Evolutionary conservation across 2,329 filamentous ascomycete genomes (phyloP).

Genomic region (Apiospora rasikravindrae): DNA sequence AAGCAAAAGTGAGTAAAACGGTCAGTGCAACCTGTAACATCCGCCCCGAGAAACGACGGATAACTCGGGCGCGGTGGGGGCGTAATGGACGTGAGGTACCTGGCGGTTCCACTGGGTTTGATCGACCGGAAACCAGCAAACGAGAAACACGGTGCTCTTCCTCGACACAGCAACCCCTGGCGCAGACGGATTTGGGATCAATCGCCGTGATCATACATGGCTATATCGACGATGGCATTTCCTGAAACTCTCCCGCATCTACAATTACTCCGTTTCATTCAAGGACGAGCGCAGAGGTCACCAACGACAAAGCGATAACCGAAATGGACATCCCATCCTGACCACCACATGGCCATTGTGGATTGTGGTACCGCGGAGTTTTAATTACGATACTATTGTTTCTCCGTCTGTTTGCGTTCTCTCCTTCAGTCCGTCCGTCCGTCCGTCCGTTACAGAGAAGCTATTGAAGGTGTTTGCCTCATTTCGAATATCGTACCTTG

Average conservation of each 20-base stretch:
- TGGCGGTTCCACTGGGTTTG: not conserved
- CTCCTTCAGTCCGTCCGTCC: not conserved
- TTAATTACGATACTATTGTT: not conserved
- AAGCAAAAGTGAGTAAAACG: not conserved
- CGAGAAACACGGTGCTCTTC: not conserved
- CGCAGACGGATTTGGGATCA: not conserved
- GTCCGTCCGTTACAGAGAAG: not conserved
- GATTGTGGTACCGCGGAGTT: not conserved
- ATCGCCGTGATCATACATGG: not conserved
- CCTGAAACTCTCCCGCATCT: not conserved
- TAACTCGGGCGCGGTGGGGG: not conserved
- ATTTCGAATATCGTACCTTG: not conserved
- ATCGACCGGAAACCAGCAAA: not conserved
- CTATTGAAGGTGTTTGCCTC: not conserved
- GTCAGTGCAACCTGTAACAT: conserved; percentile 7
- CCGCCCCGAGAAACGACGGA: not conserved
- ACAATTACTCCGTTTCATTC: not conserved
- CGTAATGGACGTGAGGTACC: too few species aligned
- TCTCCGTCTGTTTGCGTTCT: not conserved
- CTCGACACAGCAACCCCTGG: not conserved
- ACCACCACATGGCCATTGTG: conserved; percentile 2
- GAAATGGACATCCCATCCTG: not conserved
- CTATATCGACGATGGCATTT: conserved; percentile 2
- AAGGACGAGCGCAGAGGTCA: not conserved
- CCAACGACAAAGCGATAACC: not conserved